A percentile compares a stretch with the other conserved stretches of the same genome.
phyloP scores from a whole-genome alignment of 352 stramenopile genomes.

The Phytophthora boehmeriae region DNA sequence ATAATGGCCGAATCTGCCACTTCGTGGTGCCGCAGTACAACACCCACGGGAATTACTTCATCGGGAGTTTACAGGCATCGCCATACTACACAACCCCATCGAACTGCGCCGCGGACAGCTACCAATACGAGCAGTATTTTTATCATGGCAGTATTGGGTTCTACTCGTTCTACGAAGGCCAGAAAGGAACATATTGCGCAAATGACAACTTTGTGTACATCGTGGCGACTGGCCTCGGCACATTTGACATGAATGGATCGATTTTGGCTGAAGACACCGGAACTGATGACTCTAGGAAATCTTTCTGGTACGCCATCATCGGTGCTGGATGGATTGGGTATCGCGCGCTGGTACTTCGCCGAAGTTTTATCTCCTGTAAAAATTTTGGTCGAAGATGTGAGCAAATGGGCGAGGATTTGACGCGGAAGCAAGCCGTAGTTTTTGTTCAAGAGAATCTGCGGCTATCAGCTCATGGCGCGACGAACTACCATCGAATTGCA shows the following conservation, averaged over 20 bases:
- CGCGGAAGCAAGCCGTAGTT: constrained; percentile 17
- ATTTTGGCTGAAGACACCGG: constrained; percentile 9
- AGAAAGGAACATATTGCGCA: constrained; percentile 22
- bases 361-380: constrained; percentile 24
- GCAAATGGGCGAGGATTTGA: constrained; percentile 9
- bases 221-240: constrained; percentile 7
- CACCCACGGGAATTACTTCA: constrained; percentile 16
- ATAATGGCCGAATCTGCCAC: constrained; percentile 17
- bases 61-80: constrained; percentile 1
- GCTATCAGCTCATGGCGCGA: constrained; percentile 12
- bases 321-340: constrained; percentile 21
- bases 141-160: constrained; percentile 30
- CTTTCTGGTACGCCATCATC: constrained; percentile 21
- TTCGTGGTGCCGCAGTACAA: constrained; percentile 32
- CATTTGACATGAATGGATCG: constrained; percentile 20
- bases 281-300: constrained; percentile 14
- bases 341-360: constrained; percentile 23
- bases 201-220: constrained; percentile 21
- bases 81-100: constrained; percentile 8
- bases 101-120: constrained; percentile 15
- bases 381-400: constrained; percentile 15
- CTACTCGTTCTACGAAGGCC: constrained; percentile 24
- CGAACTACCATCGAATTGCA: constrained; percentile 18
- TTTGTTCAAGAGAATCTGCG: constrained; percentile 32
- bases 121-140: constrained; percentile 11